These are phyloP conservation scores for Nakazawaea siamensis DNA, from an alignment of 805 yeast species.

Conservation along the genomic window DNA sequence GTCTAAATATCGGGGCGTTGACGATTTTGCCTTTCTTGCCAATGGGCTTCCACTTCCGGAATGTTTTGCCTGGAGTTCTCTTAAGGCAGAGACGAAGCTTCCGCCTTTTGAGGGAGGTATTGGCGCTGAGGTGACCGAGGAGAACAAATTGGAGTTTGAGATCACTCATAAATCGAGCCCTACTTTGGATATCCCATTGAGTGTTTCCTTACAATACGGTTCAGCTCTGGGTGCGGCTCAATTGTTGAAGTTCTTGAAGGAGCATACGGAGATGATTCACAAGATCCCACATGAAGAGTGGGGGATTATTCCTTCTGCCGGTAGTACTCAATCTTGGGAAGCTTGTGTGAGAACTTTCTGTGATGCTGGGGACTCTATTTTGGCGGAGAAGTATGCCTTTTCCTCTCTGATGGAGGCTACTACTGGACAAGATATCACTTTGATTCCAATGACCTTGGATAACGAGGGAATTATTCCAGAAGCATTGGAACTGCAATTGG, in stretches of 20 bases:
- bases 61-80: conserved; percentile 37
- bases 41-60: conserved; percentile 49
- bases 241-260: conserved; percentile 29
- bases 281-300: conserved; percentile 47
- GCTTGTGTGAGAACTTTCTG: conserved; percentile 70
- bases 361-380: conserved; percentile 71
- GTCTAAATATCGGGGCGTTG: background rate
- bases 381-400: conserved; percentile 78
- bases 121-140: background rate
- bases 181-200: conserved; percentile 21
- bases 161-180: conserved; percentile 23
- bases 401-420: conserved; percentile 65
- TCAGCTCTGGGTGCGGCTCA: conserved; percentile 38
- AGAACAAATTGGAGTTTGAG: background rate
- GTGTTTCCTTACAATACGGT: conserved; percentile 45
- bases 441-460: conserved; percentile 75
- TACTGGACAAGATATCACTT: conserved; percentile 32
- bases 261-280: conserved; percentile 36
- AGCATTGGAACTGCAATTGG: conserved; percentile 50
- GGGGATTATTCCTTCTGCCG: conserved; percentile 64
- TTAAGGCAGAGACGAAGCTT: conserved; percentile 28
- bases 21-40: conserved; percentile 39
- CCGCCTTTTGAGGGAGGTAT: background rate
- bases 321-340: conserved; percentile 91
- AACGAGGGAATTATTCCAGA: conserved; percentile 71